Evolutionary conservation across 2,329 filamentous ascomycete species (phyloP), one percentile per base, ranked within the genome.

Genomic region (Fusarium beomiforme): DNA sequence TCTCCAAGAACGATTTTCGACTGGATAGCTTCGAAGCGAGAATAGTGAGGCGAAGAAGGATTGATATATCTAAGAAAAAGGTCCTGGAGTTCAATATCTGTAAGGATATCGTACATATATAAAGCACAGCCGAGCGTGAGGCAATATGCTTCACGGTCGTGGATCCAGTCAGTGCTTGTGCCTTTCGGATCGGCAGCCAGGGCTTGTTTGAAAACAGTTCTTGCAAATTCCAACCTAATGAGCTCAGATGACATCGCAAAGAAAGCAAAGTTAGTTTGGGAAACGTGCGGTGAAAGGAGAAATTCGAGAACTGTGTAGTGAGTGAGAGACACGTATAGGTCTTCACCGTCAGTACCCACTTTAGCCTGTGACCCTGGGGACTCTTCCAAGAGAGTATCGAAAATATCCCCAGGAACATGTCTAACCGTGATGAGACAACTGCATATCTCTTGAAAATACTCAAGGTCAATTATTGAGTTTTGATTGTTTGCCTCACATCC

Each of bases 241-340:
- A 34, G 11, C 8, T 50, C 29, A 6, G 12, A 21, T 14, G 21
- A 50, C 47, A 34, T 34, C 2, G 47, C 12, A 16, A 50, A 34
- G 5, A 50, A 24, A 2, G 21, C 6, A 1, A 24, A 3, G 0
- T 24, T 24, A 0, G 29, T 29, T 14, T 19, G 21, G 11, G 19
- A 24, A 8, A 24, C 29, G 1, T 24, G 29, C 1, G 21, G 21
- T 6, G 47, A 50, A 11, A 24, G 8, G 1, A 50, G 2, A 2
- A 34, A 50, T 21, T 50, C 47, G 6, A 50, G 8, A 1, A 34
- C 46, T 8, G 29, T 50, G 16, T 34, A 34, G 16, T 50, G 47
- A 19, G 47, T 16, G 3, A 50, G 21, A 24, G 47, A 50, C 2
- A 50, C 21, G 12, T 50, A 34, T 6, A 50, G 16, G 6, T 50